Evolutionary conservation across 176 grass and related monocot genomes (phyloP).

Genomic region (Lolium rigidum): DNA sequence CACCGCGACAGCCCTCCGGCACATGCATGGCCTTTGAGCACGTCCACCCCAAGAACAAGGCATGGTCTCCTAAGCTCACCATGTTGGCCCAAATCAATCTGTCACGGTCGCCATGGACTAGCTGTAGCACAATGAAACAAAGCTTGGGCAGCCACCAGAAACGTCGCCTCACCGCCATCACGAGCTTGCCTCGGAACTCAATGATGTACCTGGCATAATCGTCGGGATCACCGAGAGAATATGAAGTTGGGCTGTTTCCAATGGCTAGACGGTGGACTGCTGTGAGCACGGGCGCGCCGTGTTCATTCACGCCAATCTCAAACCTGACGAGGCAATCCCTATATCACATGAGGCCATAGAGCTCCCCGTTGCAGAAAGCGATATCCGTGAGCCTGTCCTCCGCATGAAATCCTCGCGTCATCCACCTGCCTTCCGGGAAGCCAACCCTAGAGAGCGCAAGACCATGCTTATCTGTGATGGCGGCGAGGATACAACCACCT

Average conservation of each 20-base stretch:
- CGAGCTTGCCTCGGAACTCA: background rate
- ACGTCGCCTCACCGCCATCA: background rate
- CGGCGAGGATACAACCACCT: background rate
- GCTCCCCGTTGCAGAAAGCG: background rate
- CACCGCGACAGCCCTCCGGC: background rate
- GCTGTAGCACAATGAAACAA: background rate
- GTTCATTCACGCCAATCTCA: background rate
- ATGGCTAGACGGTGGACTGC: background rate
- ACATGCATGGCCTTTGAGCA: background rate
- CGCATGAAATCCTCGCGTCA: background rate
- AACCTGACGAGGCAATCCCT: background rate
- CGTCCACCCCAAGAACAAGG: background rate
- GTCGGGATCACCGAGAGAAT: background rate
- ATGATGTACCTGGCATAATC: background rate
- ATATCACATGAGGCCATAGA: background rate
- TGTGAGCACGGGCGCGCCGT: background rate
- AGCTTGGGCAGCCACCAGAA: background rate
- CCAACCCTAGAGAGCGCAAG: background rate
- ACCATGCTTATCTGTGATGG: background rate
- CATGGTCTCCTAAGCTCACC: background rate
- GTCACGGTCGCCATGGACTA: background rate
- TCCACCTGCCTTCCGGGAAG: background rate
- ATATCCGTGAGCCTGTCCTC: background rate
- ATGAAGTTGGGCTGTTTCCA: too few species aligned
- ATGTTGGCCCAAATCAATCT: background rate